A percentile compares a stretch with the other conserved stretches of the same genome.
phyloP scores from a whole-genome alignment of 2,329 filamentous ascomycete genomes.

The Sporothrix globosa region DNA sequence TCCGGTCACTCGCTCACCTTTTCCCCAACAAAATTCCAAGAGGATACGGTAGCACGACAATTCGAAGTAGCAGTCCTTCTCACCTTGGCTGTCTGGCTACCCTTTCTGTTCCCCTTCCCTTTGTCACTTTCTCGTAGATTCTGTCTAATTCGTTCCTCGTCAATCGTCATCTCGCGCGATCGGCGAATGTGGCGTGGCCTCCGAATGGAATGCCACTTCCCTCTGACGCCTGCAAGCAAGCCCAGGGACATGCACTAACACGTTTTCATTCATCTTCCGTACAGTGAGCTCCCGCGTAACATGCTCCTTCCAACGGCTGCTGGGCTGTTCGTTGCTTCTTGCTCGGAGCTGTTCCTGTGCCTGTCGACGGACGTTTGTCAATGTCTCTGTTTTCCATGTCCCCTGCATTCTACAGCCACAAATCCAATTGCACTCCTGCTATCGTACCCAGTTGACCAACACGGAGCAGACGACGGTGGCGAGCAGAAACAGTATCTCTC shows the following conservation, averaged over 20 bases:
- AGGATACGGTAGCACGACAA: constrained; percentile 7
- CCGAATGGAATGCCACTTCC: constrained; percentile 18
- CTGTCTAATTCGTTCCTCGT: background rate
- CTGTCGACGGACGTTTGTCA: background rate
- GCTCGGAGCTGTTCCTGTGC: background rate
- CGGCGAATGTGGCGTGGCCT: constrained; percentile 5
- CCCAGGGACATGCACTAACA: no score
- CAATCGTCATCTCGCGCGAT: background rate
- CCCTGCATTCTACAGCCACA: background rate
- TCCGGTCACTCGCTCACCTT: constrained; percentile 2
- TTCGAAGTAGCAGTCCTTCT: background rate
- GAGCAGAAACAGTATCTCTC: background rate
- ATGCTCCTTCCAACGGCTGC: background rate
- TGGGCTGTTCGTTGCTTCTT: background rate
- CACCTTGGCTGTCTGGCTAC: background rate
- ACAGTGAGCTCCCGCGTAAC: constrained; percentile 11
- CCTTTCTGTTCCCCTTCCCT: background rate
- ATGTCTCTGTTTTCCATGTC: background rate
- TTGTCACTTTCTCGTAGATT: background rate
- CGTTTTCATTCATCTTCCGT: no score
- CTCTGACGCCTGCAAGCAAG: background rate
- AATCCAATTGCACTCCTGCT: background rate
- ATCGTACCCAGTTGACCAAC: background rate
- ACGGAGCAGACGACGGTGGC: background rate
- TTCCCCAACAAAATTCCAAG: constrained; percentile 24